Conservation (phyloP, 2,329 filamentous ascomycete species). For the Aspergillus arachidicola region DNA sequence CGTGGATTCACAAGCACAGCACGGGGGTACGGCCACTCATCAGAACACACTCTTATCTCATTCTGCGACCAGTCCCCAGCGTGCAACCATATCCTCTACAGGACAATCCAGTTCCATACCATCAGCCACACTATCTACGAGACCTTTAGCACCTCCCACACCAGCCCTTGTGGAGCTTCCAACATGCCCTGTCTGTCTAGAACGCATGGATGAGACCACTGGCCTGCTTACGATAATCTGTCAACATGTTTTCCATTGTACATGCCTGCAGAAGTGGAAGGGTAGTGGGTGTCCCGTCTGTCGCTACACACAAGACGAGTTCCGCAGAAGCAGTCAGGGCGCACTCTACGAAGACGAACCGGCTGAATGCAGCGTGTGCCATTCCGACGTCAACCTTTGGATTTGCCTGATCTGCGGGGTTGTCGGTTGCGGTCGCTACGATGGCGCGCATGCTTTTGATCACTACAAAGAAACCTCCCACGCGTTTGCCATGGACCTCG, state of each 20-base stretch:
- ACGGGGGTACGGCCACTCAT: slow-evolving; percentile 30
- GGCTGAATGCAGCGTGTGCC: slow-evolving; percentile 74
- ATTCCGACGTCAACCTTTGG: slow-evolving; percentile 82
- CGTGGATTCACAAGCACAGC: slow-evolving; percentile 47
- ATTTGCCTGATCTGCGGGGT: slow-evolving; percentile 93
- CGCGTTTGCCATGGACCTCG: slow-evolving; percentile 88
- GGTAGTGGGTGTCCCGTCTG: slow-evolving; percentile 93
- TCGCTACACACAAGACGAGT: slow-evolving; percentile 74
- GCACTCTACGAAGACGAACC: slow-evolving; percentile 57
- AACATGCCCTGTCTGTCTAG: slow-evolving; percentile 93
- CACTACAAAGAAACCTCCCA: slow-evolving; percentile 91
- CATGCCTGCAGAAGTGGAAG: slow-evolving; percentile 93
- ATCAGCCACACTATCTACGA: slow-evolving; percentile 55
- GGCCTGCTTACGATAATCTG: slow-evolving; percentile 94
- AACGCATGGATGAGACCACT: slow-evolving; percentile 97
- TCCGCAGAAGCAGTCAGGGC: slow-evolving; percentile 50
- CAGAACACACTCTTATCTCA: slow-evolving; percentile 64
- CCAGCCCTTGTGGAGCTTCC: slow-evolving; percentile 87
- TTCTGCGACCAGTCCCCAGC: slow-evolving; percentile 17
- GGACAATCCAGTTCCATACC: slow-evolving; percentile 37
- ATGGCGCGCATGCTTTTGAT: slow-evolving; percentile 87
- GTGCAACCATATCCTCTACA: slow-evolving; percentile 30
- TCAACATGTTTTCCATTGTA: slow-evolving; percentile 97
- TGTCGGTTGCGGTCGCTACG: slow-evolving; percentile 92
- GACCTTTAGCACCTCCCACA: slow-evolving; percentile 72